Percentiles rank a stretch among this genome's conserved stretches.
Conservation (phyloP, 768 basidiomycete genomes). For the Lentinula aciculospora region DNA sequence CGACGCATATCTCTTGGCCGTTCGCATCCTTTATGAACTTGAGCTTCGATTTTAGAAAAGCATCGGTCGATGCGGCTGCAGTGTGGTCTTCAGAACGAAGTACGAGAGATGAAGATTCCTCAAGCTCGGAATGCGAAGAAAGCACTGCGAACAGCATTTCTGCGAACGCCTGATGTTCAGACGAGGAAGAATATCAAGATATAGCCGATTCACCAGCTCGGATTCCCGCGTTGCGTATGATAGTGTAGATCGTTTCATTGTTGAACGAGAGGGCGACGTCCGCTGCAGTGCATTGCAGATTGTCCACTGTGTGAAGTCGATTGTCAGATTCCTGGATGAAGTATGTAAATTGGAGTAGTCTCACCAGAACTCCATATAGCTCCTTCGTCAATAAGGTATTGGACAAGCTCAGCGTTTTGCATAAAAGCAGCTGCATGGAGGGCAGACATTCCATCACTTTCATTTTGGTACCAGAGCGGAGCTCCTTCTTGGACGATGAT, state of each 20-base stretch:
- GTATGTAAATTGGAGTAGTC: conserved; percentile 11
- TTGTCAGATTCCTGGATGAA: background rate
- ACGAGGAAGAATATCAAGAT: conserved; percentile 2
- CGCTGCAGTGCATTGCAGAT: conserved; percentile 75
- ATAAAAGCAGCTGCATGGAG: conserved; percentile 84
- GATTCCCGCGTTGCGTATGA: conserved; percentile 90
- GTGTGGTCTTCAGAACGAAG: conserved; percentile 49
- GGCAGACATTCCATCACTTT: conserved; percentile 70
- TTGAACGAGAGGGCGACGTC: conserved; percentile 90
- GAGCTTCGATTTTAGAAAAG: conserved; percentile 69
- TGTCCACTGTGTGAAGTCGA: conserved; percentile 51
- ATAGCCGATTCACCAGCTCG: conserved; percentile 61
- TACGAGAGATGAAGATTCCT: conserved; percentile 26
- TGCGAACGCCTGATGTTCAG: conserved; percentile 20
- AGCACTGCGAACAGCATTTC: conserved; percentile 70
- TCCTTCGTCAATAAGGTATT: conserved; percentile 68
- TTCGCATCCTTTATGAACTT: conserved; percentile 61
- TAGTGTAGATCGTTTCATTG: conserved; percentile 62
- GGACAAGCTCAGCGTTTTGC: conserved; percentile 59
- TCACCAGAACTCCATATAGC: conserved; percentile 88
- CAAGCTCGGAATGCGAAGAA: conserved; percentile 36
- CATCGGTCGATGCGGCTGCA: conserved; percentile 54
- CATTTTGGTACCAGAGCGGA: conserved; percentile 88
- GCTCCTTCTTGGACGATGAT: conserved; percentile 58
- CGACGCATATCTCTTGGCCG: conserved; percentile 80